phyloP scores from a whole-genome alignment of 2,329 filamentous ascomycete genomes.

The Clonostachys sp. region DNA sequence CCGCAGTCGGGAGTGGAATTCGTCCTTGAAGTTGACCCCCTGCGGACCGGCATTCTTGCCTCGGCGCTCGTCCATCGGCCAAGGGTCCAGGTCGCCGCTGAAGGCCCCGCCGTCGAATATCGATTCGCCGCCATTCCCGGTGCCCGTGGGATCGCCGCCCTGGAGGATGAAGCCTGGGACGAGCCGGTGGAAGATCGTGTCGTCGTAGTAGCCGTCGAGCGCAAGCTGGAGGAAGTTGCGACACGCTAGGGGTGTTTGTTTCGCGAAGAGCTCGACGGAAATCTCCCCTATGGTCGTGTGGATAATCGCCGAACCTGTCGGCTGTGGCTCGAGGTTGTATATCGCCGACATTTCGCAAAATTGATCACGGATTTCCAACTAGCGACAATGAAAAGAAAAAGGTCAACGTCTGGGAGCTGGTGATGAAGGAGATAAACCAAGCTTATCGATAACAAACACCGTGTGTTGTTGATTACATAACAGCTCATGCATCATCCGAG shows the following conservation, averaged over 20 bases:
- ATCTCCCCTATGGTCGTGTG: constrained; percentile 89
- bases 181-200: constrained; percentile 89
- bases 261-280: constrained; percentile 88
- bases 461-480: too few species aligned
- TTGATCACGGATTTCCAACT: too few species aligned
- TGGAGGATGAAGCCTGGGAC: constrained; percentile 91
- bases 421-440: too few species aligned
- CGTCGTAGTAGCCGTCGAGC: constrained; percentile 91
- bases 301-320: constrained; percentile 86
- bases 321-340: constrained; percentile 92
- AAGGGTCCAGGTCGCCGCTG: constrained; percentile 67
- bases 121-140: constrained; percentile 84
- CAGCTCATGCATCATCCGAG: too few species aligned
- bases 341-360: constrained; percentile 67
- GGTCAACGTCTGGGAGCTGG: too few species aligned
- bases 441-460: too few species aligned
- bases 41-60: constrained; percentile 55
- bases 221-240: constrained; percentile 96
- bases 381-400: too few species aligned
- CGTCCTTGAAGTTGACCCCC: constrained; percentile 68
- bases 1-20: constrained; percentile 87
- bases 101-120: constrained; percentile 85
- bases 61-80: constrained; percentile 62
- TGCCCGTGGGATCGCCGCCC: constrained; percentile 90
- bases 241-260: constrained; percentile 85